Base-by-base conservation (phyloP, 2,329 filamentous ascomycete species). In the Calonectria honghensis region DNA sequence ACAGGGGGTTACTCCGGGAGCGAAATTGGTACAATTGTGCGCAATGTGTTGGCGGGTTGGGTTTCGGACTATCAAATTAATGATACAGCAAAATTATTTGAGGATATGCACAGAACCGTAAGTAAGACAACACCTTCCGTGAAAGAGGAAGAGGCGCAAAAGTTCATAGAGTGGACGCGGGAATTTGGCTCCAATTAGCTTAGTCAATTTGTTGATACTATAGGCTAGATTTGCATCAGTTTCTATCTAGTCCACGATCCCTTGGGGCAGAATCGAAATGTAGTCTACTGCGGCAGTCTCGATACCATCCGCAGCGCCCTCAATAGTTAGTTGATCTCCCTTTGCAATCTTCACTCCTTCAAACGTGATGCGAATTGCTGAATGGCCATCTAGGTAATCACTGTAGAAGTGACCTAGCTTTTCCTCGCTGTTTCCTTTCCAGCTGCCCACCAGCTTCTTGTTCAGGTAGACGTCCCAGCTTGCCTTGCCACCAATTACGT, bases 281-380 rank as follows among this genome's bases (percentile, higher is more conserved):
- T 94, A 94, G 84, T 95, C 93, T 75, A 95, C 69, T 6, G 93
- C 91, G 67, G 93, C 93, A 14, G 88, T 88, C 84, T 94, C 93
- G 32, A 86, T 84, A 0, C 92, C 92, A 82, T 93, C 86, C 0
- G 93, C 88, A 37, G 78, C 85, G 0, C 92, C 92, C 4, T 90
- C 87, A 73, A 94, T 87, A 77, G 85, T 90, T 68, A 94, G 76
- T 69, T 82, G 79, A 76, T 91, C 89, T 0, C 91, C 91, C 70
- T 86, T 87, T 50, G 81, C 78, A 9, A 93, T 83, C 20, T 85
- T 79, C 0, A 93, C 85, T 0, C 82, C 84, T 14, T 82, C 81
- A 75, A 93, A 94, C 0, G 90, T 93, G 50, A 93, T 87, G 6
- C 93, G 85, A 6, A 89, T 91, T 5, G 92, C 93, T 1, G 92